Evolutionary conservation across 1,284 basidiomycete genomes (phyloP), one percentile per base, ranked within the genome.

Genomic region (Phellopilus nigrolimitatus): DNA sequence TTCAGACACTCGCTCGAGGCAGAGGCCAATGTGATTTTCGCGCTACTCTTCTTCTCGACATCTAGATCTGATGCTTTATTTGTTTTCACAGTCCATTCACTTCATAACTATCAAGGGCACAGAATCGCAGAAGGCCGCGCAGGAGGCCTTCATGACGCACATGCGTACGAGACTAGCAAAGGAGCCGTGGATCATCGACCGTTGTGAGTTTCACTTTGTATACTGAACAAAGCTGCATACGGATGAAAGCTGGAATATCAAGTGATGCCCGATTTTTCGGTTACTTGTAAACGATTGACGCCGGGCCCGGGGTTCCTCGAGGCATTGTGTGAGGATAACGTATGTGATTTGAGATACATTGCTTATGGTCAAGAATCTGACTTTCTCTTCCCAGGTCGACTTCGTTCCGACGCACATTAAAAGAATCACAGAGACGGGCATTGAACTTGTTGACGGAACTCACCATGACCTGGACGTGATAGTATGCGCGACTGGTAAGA

Each of bases 181-280:
- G n/a, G 79, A 75, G 60, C 80, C 80, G 1, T 74, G 73, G 70
- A 80, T 85, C 49, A 73, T 75, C 4, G 76, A 83, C 37, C 63
- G 75, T 55, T 57, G 80, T 82, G 53, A 54, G 72, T 63, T 36
- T 37, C n/a, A 36, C 19, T 34, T 31, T 4, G 30, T 41, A 13
- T 46, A 19, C 19, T 41, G 22, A 22, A 27, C 19, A 51, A 30
- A 12, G 19, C 9, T 15, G 6, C 19, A 21, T 33, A n/a, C 43
- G 34, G 1, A 4, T 19, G n/a, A 12, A 28, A 8, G 22, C 31
- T 41, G 19, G 13, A 22, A 6, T 36, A 5, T 21, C 3, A 30
- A 81, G 79, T 82, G 7, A 69, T 81, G 21, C 81, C 82, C 3
- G 71, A 73, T 42, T 83, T 83, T 59, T 68, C 74, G 4, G 74